phyloP scores from a whole-genome alignment of 371 early-diverging fungal species.

The Saksenaea oblongispora region DNA sequence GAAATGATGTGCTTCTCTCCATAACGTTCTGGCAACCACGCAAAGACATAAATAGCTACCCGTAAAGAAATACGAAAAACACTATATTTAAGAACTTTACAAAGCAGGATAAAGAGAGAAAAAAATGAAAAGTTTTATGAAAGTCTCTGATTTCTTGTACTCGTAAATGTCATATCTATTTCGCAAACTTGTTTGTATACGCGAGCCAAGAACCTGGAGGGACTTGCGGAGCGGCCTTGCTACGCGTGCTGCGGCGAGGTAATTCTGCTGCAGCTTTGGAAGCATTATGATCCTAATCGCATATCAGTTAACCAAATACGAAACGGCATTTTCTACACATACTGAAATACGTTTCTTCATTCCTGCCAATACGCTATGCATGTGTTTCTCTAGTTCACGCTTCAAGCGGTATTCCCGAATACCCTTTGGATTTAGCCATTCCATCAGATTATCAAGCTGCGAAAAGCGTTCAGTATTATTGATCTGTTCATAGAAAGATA shows the following conservation, averaged over 20 bases:
- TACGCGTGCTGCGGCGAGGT: slow-evolving; percentile 52
- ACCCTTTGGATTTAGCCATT: slow-evolving; percentile 81
- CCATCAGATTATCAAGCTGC: slow-evolving; percentile 63
- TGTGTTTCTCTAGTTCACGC: slow-evolving; percentile 52
- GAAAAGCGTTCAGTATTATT: neutral
- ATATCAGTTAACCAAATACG: neutral
- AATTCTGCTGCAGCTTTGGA: slow-evolving; percentile 31
- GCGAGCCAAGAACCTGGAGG: slow-evolving; percentile 42
- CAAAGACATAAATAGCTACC: too few species aligned
- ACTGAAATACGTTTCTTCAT: slow-evolving; percentile 45
- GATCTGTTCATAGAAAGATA: neutral
- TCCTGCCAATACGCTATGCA: slow-evolving; percentile 43
- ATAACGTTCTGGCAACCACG: too few species aligned
- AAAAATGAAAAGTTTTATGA: neutral
- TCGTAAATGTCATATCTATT: slow-evolving; percentile 10
- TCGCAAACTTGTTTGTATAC: slow-evolving; percentile 43
- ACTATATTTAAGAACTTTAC: too few species aligned
- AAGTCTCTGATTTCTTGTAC: neutral
- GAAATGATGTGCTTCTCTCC: too few species aligned
- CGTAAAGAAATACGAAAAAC: too few species aligned
- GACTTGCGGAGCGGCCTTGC: slow-evolving; percentile 32
- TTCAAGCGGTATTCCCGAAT: slow-evolving; percentile 65
- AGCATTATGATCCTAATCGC: slow-evolving; percentile 36
- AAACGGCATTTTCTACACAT: neutral
- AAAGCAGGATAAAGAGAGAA: neutral